Conservation (phyloP, 139 green algal species). For the Coelastrella sp. region DNA sequence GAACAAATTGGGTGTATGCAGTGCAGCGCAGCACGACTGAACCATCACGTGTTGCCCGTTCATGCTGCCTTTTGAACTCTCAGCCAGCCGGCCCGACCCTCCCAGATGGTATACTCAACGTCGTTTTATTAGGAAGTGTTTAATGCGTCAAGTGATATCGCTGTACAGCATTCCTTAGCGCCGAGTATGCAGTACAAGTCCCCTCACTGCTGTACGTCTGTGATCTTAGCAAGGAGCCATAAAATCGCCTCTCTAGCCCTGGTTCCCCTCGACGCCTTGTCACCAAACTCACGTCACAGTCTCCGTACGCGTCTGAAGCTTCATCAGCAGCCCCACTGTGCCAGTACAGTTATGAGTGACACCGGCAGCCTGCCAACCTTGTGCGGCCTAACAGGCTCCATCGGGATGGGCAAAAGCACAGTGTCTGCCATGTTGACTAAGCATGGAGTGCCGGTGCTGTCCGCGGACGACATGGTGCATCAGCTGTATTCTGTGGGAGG, state of each 20-base stretch:
- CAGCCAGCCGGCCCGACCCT: too few species aligned
- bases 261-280: not conserved
- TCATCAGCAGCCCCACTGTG: not conserved
- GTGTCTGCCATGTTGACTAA: slow-evolving; percentile 67
- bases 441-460: slow-evolving; percentile 69
- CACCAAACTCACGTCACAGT: not conserved
- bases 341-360: not conserved
- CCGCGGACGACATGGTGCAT: slow-evolving; percentile 76
- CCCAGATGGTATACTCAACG: too few species aligned
- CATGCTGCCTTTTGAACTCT: too few species aligned
- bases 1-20: not conserved
- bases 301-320: not conserved
- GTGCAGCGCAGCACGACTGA: not conserved
- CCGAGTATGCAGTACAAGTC: too few species aligned
- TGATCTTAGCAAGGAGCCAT: too few species aligned
- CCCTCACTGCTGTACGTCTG: too few species aligned
- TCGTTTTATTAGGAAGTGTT: too few species aligned
- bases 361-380: slow-evolving; percentile 6
- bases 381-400: slow-evolving; percentile 61
- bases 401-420: slow-evolving; percentile 83
- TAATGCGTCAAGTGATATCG: too few species aligned
- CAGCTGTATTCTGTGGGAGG: slow-evolving; percentile 72
- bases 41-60: not conserved
- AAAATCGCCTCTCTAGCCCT: too few species aligned
- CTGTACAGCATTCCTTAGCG: too few species aligned